These are phyloP conservation scores for Mycena metata DNA, from an alignment of 768 basidiomycete genomes.

Conservation along the genomic window DNA sequence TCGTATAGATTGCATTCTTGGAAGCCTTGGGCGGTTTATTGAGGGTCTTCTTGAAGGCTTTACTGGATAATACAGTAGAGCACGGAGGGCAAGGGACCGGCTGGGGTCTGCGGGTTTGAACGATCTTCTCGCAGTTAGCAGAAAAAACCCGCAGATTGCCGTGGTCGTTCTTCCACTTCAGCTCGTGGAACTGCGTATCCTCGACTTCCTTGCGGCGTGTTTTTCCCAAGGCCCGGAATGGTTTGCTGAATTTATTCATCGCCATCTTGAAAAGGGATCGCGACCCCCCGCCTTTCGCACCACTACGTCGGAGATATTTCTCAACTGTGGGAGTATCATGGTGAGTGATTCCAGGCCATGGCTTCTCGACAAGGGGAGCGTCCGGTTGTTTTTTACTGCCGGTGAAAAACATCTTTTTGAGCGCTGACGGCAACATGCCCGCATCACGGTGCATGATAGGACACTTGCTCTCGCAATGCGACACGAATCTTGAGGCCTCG, in stretches of 20 bases:
- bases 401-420: no score
- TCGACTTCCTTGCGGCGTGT: neutral
- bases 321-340: neutral
- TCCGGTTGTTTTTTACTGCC: neutral
- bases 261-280: conserved; percentile 17
- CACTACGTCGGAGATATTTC: conserved; percentile 1
- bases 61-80: neutral
- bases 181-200: conserved; percentile 12
- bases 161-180: conserved; percentile 22
- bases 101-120: neutral
- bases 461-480: neutral
- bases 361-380: neutral
- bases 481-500: neutral
- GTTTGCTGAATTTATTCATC: neutral
- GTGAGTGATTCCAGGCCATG: conserved; percentile 16
- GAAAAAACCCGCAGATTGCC: conserved; percentile 15
- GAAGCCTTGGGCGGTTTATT: neutral
- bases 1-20: conserved; percentile 10
- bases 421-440: neutral
- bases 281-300: conserved; percentile 12
- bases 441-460: neutral
- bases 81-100: conserved; percentile 1
- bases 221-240: neutral
- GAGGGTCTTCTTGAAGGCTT: conserved; percentile 3
- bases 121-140: conserved; percentile 5